phyloP scores from a whole-genome alignment of 2,329 filamentous ascomycete species.

The Fusarium hainanense region DNA sequence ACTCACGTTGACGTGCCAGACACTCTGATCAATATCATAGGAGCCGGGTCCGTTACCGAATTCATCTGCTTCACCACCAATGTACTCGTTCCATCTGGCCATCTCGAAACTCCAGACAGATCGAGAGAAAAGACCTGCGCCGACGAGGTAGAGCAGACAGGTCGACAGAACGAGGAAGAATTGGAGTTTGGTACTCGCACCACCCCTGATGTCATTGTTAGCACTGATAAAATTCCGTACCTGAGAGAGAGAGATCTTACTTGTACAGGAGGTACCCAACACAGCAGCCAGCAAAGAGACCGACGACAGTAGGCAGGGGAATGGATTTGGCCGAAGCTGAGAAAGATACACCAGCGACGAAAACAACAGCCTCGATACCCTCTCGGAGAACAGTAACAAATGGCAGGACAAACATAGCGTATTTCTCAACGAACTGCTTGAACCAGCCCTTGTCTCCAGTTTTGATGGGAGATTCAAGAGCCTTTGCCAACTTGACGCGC shows the following conservation, averaged over 20 bases:
- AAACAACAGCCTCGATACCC: conserved; percentile 87
- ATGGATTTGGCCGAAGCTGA: conserved; percentile 79
- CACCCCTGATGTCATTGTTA: conserved; percentile 49
- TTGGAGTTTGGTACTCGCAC: conserved; percentile 63
- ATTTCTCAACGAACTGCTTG: conserved; percentile 77
- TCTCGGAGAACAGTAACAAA: conserved; percentile 90
- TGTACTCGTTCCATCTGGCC: conserved; percentile 73
- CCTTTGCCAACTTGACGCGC: conserved; percentile 81
- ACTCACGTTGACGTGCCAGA: conserved; percentile 85
- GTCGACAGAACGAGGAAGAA: conserved; percentile 85
- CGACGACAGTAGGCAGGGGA: conserved; percentile 79
- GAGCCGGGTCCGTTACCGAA: conserved; percentile 73
- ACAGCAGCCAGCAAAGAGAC: conserved; percentile 72
- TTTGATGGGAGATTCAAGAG: conserved; percentile 66
- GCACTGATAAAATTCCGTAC: not conserved
- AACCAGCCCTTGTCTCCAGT: conserved; percentile 59
- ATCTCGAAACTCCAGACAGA: conserved; percentile 80
- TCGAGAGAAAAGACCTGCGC: conserved; percentile 83
- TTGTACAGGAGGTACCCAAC: conserved; percentile 83
- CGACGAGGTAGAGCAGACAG: conserved; percentile 85
- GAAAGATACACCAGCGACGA: conserved; percentile 85
- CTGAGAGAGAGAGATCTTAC: conserved; percentile 58
- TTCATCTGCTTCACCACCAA: conserved; percentile 67
- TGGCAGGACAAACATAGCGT: conserved; percentile 86
- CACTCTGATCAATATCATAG: conserved; percentile 80